Conservation (phyloP, 2,329 filamentous ascomycete genomes). For the Tympanopsis confertula region DNA sequence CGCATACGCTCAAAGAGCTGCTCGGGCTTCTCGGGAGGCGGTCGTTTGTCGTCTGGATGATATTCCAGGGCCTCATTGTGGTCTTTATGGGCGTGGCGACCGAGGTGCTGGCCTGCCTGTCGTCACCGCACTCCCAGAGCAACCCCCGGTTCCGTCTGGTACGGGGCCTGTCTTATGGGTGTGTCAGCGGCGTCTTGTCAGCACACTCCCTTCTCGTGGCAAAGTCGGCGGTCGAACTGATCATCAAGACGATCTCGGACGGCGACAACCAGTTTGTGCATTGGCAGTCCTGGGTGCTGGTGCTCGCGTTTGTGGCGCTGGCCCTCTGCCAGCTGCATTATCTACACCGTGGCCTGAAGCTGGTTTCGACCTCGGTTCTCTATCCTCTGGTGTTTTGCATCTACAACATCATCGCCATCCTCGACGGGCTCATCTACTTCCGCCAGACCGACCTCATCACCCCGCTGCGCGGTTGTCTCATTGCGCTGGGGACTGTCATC, state of each 20-base stretch:
- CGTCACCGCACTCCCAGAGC: slow-evolving; percentile 36
- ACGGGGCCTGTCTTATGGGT: slow-evolving; percentile 77
- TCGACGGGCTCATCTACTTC: slow-evolving; percentile 61
- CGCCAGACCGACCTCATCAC: slow-evolving; percentile 47
- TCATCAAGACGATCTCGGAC: slow-evolving; percentile 64
- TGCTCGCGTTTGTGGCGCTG: slow-evolving; percentile 49
- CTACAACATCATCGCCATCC: slow-evolving; percentile 62
- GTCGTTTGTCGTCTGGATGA: slow-evolving; percentile 83
- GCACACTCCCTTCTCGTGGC: slow-evolving; percentile 87
- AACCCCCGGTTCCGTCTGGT: slow-evolving; percentile 62
- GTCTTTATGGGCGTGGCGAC: slow-evolving; percentile 54
- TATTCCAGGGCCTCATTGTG: slow-evolving; percentile 64
- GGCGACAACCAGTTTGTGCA: slow-evolving; percentile 55
- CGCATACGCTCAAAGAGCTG: slow-evolving; percentile 75
- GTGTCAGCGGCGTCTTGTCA: slow-evolving; percentile 83
- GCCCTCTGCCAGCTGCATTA: slow-evolving; percentile 59
- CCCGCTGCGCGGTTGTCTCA: slow-evolving; percentile 41
- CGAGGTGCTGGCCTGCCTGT: slow-evolving; percentile 37
- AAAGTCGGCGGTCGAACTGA: slow-evolving; percentile 89
- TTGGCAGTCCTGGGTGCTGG: slow-evolving; percentile 58
- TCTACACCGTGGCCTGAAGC: slow-evolving; percentile 53
- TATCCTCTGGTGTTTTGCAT: slow-evolving; percentile 64
- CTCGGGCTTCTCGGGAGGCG: slow-evolving; percentile 61
- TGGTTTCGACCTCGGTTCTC: slow-evolving; percentile 56
- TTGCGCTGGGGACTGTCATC: slow-evolving; percentile 51